Evolutionary conservation across 176 grass and related monocot genomes (phyloP), one percentile per base, ranked within the genome.

Genomic region (Hordeum marinum): DNA sequence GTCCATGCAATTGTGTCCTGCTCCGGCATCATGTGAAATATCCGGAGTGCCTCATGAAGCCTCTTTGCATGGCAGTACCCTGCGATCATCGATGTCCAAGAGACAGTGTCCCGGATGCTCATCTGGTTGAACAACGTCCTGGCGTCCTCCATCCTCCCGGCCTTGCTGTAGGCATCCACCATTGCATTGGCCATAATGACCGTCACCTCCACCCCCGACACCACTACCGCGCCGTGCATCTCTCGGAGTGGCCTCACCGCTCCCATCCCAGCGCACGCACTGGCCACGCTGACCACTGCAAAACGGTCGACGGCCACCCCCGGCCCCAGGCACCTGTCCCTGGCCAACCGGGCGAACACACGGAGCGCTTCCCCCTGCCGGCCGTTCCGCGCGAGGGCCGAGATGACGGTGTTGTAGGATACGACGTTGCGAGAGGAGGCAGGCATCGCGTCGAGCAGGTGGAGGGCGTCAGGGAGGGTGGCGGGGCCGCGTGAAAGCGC

Each of bases 151-250:
- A 87, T 83, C 45, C 81, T 80, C 13, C 77, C 14, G 10, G 61
- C 71, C 68, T 95, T 95, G 80, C 91, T 88, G 36, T 93, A 95
- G 18, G 94, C 80, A 29, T 96, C 89, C 40, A 96, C 66, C 89
- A 96, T 85, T 31, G 91, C 88, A 59, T 93, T 96, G 55, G 75
- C 73, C 81, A 93, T 93, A 29, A 93, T 91, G 29, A 89, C 9
- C 41, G 80, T 87, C 45, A 96, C 11, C 55, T 93, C 89, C 62
- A 93, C 37, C n/a, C 77, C 88, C 1, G 84, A 89, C 11, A 83
- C 84, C 10, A 91, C 74, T 15, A 83, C 68, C 2, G 0, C 27
- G 0, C 88, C 88, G n/a, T 95, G 94, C 32, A 91, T 58, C 81
- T 93, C 88, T 25, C 82, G 50, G 39, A 93, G 72, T 18, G 77